Evolutionary conservation across 1,284 basidiomycete species (phyloP).

Genomic region (Heterobasidion parviporum): DNA sequence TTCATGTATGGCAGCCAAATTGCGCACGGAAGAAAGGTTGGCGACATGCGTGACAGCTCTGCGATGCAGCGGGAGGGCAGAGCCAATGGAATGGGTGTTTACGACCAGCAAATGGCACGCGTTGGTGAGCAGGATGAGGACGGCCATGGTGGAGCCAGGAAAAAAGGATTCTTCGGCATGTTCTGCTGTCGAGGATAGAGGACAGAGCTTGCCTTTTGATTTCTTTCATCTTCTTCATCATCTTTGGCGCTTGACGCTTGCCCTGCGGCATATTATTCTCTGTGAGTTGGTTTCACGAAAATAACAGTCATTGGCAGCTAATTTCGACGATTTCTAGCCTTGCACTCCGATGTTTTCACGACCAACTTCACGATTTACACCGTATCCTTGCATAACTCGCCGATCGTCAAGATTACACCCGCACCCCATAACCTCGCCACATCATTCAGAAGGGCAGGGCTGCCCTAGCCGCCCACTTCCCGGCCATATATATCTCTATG

Average conservation of each 20-base stretch:
- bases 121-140: slow-evolving; percentile 40
- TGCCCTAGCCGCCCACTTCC: too few relatives aligned
- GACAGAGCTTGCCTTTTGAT: background rate
- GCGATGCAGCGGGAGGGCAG: slow-evolving; percentile 33
- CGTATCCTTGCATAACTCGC: background rate
- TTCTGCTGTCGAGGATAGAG: slow-evolving; percentile 37
- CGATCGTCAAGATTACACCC: background rate
- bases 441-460: too few relatives aligned
- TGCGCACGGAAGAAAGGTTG: slow-evolving; percentile 7
- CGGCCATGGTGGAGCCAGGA: slow-evolving; percentile 31
- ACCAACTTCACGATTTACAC: background rate
- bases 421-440: background rate
- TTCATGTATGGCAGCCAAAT: slow-evolving; percentile 9
- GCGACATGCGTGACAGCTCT: slow-evolving; percentile 1
- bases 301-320: background rate
- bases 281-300: background rate
- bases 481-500: background rate
- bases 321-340: background rate
- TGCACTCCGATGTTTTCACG: slow-evolving; percentile 2
- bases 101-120: slow-evolving; percentile 47
- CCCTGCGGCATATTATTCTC: background rate
- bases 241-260: background rate
- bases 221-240: background rate
- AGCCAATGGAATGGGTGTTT: slow-evolving; percentile 44
- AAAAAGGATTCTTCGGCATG: slow-evolving; percentile 32